Percentiles rank a stretch among this genome's conserved stretches.
phyloP scores from a whole-genome alignment of 2,329 filamentous ascomycete species.

The Neodidymelliopsis sp. region DNA sequence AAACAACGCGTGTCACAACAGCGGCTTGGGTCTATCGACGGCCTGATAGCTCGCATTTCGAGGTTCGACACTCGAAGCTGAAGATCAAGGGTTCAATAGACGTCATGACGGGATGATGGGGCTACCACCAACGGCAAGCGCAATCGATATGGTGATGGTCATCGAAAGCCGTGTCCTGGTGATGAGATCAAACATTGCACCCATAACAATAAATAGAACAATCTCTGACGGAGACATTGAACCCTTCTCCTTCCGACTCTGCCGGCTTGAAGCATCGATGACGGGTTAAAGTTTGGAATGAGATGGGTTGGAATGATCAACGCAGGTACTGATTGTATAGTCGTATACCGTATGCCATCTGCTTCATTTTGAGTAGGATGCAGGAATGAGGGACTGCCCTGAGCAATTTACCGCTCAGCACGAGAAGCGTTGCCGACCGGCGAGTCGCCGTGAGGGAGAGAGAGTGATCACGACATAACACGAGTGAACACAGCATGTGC shows the following conservation, averaged over 20 bases:
- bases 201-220: background rate
- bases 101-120: slow-evolving; percentile 1
- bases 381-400: slow-evolving; percentile 4
- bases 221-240: background rate
- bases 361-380: slow-evolving; percentile 7
- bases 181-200: slow-evolving; percentile 5
- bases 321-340: background rate
- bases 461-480: slow-evolving; percentile 7
- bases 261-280: slow-evolving; percentile 4
- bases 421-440: slow-evolving; percentile 4
- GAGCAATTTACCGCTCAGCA: background rate
- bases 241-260: background rate
- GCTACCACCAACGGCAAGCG: background rate
- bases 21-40: slow-evolving; percentile 1
- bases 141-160: slow-evolving; percentile 3
- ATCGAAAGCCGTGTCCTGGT: slow-evolving; percentile 4
- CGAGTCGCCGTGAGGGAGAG: slow-evolving; percentile 11
- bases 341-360: background rate
- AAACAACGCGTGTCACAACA: slow-evolving; percentile 11
- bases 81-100: background rate
- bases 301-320: slow-evolving; percentile 1
- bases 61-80: background rate
- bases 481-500: slow-evolving; percentile 10
- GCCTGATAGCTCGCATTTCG: background rate
- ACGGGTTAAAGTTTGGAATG: background rate